phyloP scores from a whole-genome alignment of 257 asterid species.

The Solanum habrochaites region DNA sequence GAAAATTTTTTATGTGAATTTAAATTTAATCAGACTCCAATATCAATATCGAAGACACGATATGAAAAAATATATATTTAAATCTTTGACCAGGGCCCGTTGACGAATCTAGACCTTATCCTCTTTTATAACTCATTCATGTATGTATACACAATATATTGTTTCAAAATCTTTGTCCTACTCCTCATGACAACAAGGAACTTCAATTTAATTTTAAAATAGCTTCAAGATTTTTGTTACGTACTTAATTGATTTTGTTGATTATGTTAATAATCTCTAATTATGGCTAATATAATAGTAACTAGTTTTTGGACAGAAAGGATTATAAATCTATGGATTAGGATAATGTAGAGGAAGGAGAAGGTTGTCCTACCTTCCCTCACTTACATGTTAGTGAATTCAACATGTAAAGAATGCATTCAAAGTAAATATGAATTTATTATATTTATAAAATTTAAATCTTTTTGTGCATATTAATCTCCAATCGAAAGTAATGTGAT shows the following conservation, averaged over 20 bases:
- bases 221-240: neutral
- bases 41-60: no score
- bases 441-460: no score
- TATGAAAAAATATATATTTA: neutral
- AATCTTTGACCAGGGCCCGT: neutral
- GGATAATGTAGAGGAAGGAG: neutral
- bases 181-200: neutral
- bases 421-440: no score
- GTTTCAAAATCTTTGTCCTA: neutral
- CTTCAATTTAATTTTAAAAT: neutral
- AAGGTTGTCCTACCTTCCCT: neutral
- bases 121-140: neutral
- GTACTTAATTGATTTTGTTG: neutral
- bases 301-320: neutral
- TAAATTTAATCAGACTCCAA: neutral
- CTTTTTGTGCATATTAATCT: neutral
- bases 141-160: neutral
- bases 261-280: neutral
- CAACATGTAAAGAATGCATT: neutral
- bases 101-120: neutral
- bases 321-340: neutral
- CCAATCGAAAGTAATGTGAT: no score
- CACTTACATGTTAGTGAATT: neutral
- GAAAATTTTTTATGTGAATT: rapidly evolving
- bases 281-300: neutral